phyloP scores from a whole-genome alignment of 352 stramenopile species.

The Detonula confervacea region DNA sequence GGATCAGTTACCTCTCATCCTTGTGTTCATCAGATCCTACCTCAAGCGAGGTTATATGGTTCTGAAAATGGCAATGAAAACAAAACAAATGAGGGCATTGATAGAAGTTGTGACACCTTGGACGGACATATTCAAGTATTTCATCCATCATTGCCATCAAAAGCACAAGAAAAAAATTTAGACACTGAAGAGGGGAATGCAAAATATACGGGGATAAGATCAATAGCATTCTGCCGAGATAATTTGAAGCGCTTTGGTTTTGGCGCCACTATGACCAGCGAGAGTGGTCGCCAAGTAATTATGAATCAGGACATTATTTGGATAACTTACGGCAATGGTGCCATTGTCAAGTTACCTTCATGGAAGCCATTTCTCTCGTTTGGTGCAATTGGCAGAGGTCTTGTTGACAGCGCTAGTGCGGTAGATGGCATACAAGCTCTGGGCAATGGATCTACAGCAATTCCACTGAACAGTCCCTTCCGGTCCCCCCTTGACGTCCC shows the following conservation, averaged over 20 bases:
- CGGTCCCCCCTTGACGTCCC: conserved; percentile 42
- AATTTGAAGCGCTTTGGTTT: conserved; percentile 6
- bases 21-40: conserved; percentile 40
- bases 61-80: not conserved
- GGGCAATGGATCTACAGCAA: not conserved
- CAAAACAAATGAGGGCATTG: conserved; percentile 8
- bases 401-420: not conserved
- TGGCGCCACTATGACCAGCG: not conserved
- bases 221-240: conserved; percentile 32
- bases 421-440: not conserved
- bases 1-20: not conserved
- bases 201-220: conserved; percentile 30
- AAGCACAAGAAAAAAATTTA: not conserved
- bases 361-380: conserved; percentile 49
- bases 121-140: conserved; percentile 35
- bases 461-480: conserved; percentile 32
- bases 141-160: conserved; percentile 24
- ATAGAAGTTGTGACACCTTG: conserved; percentile 7
- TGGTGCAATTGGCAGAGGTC: not conserved
- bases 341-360: conserved; percentile 45
- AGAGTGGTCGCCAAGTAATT: not conserved
- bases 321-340: conserved; percentile 46
- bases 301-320: conserved; percentile 45
- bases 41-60: conserved; percentile 20
- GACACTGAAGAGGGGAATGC: not conserved